Base-by-base conservation (phyloP, 2,329 filamentous ascomycete species). In the Fusarium stilboides region DNA sequence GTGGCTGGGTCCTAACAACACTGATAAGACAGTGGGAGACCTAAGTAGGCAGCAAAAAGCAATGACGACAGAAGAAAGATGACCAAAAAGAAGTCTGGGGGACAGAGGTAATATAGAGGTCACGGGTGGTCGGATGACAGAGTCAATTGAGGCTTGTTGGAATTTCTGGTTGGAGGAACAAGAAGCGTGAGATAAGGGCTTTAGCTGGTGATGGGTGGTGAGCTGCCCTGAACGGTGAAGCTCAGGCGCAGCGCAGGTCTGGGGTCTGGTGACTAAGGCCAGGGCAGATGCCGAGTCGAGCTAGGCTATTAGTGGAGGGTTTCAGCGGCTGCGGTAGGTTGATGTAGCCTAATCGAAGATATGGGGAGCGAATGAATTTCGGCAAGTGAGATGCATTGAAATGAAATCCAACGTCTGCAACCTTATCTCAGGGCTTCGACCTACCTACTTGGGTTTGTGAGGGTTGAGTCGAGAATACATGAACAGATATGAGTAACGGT, bases 231-330 rank as follows among this genome's bases (percentile, higher is more conserved):
- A 45, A 53, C 55, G 47, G 51, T 60, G 67, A 69, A 70, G 57
- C 67, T 57, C 51, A 66, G 52, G 57, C 53, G 47, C 50, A 65
- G 65, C 53, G 56, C 47, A 61, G 43, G 50, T 63, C 62, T 56
- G 45, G 46, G 61, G 69, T 72, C 69, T 57, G 65, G 62, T 72
- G 69, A 72, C 69, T 72, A 70, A 64, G 56, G 61, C 36, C 28
- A 70, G 47, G 70, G 69, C 64, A 69, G 68, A 51, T 71, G 64
- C 68, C 60, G 64, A 44, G 49, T 33, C 62, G 50, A 50, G 52
- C 60, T 70, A 70, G 56, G 64, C 58, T 67, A 60, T 60, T 60
- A 70, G 67, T 68, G 62, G 67, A 70, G 53, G 67, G 40, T 37
- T 54, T 51, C 31, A 28, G 17, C 53, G 40, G 28, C 10, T 9